Evolutionary conservation across 1,139 yeast genomes (phyloP), one percentile per base, ranked within the genome.

Genomic region (Lodderomyces margitis): DNA sequence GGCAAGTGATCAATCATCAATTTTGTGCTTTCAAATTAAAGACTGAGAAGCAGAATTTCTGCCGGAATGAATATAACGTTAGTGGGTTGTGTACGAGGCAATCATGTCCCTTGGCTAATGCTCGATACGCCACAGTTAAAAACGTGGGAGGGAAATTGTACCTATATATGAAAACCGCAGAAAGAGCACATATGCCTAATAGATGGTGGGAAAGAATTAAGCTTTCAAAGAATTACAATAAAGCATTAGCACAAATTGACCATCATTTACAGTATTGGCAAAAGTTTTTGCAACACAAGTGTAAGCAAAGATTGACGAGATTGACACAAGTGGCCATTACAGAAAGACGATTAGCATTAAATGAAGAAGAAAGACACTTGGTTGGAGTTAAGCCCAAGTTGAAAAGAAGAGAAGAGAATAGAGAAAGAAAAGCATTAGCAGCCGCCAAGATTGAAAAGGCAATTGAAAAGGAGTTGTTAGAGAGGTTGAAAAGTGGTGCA

Each of bases 381-480:
- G 96, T 89, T 41, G 95, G 96, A 38, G 80, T 87, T 37, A 91
- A 91, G 53, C 95, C 91, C 49, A 92, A 92, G 74, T 96, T 92
- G 34, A 87, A 85, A 70, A 80, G 96, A 69, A 82, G 96, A 66
- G 98, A 92, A 67, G 83, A 83, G 56, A 86, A 87, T 48, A 77
- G 98, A 63, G 98, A 92, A 66, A 78, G 98, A 61, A 92, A 92
- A 68, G 98, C 98, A 0, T 72, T 92, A 50, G 88, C 89, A 11
- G 98, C 98, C 16, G 98, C 98, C 25, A 87, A 87, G 72, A 87
- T 92, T 54, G 98, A 92, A 64, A 89, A 88, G 69, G 88, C 96
- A 10, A 92, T 92, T 53, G 98, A 92, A 65, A 88, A 88, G 68
- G 98, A 92, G 66, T 75, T 92, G 52, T 74, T 92, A 56, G 96